These are phyloP conservation scores for Emiliania huxleyi DNA, from an alignment of 78 protist genomes.

Conservation along the genomic window DNA sequence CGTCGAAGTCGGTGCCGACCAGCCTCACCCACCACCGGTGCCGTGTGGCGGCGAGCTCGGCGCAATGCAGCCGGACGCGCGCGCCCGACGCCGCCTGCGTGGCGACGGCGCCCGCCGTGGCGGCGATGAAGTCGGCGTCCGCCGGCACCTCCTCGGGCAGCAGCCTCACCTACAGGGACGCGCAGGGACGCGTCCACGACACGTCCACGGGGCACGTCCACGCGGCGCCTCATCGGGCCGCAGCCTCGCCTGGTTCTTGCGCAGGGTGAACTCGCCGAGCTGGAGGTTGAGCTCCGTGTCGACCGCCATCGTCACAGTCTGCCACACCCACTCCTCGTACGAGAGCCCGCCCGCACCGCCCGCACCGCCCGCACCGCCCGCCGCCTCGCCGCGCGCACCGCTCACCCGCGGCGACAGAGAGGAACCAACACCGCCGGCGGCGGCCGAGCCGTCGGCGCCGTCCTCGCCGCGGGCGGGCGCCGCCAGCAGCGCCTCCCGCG, in stretches of 20 bases:
- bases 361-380: neutral
- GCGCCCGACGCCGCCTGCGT: neutral
- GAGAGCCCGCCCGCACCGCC: neutral
- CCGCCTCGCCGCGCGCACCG: too few species aligned
- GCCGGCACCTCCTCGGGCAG: neutral
- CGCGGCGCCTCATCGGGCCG: neutral
- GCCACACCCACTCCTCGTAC: neutral
- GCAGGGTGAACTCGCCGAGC: neutral
- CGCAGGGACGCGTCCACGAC: too few species aligned
- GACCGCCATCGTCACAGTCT: neutral
- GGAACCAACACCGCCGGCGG: too few species aligned
- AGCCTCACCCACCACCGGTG: conserved; percentile 47
- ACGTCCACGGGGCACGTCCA: too few species aligned
- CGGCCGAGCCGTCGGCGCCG: too few species aligned
- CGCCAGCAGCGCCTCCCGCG: too few species aligned
- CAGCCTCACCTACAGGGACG: neutral
- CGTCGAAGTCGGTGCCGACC: conserved; percentile 50
- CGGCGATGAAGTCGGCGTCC: neutral
- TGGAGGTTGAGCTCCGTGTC: neutral
- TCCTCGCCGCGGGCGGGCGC: too few species aligned
- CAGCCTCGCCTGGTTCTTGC: neutral
- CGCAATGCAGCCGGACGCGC: conserved; percentile 39
- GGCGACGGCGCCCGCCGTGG: neutral
- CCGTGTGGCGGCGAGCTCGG: neutral
- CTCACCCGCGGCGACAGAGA: too few species aligned